Base-by-base conservation (phyloP, 1,284 basidiomycete species). In the Malassezia globosa region DNA sequence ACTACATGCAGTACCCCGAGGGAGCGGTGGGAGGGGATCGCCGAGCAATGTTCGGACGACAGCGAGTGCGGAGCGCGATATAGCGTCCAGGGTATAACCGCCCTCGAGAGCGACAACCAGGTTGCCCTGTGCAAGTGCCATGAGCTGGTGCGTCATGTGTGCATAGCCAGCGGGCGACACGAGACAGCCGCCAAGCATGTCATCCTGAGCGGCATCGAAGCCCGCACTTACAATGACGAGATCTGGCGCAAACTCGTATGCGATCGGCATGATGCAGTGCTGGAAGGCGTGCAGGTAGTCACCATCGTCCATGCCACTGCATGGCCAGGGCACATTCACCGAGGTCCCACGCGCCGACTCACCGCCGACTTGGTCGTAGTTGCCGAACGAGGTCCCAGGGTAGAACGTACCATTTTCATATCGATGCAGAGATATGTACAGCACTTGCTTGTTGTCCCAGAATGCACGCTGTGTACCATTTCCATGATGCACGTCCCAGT, bases 401-500 rank as follows among this genome's bases (percentile, higher is more conserved):
- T 97, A 99, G 72, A 92, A 97, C 24, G 50, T 56, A 13, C 64
- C 64, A 38, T 82, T 81, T 56, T 95, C 90, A 70, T 92, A 94
- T 19, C 90, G 83, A 75, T 99, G 94, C 26, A 99, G 64, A 25
- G 94, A 99, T 18, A 99, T 81, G 73, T 95, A 97, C n/a, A 97
- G 76, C 14, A 97, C 85, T 35, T 80, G 80, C 0, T 84, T 81
- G 64, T 96, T 89, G 55, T 90, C 82, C 64, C 88, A 84, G 72
- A 97, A 97, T 0, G 89, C 87, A 41, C 83, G 78, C 68, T 99
- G 94, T 0, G 92, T 97, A 4, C 94, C 94, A 68, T 99, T 99
- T 0, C 92, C 92, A 71, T 97, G 92, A 72, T 97, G 92, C 0
- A 97, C 87, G 72, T 97, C 92, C 92, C 94, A 99, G 69, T 97